These are phyloP conservation scores for Skeletonema menzelii DNA, from an alignment of 108 stramenopile genomes.

Conservation along the genomic window DNA sequence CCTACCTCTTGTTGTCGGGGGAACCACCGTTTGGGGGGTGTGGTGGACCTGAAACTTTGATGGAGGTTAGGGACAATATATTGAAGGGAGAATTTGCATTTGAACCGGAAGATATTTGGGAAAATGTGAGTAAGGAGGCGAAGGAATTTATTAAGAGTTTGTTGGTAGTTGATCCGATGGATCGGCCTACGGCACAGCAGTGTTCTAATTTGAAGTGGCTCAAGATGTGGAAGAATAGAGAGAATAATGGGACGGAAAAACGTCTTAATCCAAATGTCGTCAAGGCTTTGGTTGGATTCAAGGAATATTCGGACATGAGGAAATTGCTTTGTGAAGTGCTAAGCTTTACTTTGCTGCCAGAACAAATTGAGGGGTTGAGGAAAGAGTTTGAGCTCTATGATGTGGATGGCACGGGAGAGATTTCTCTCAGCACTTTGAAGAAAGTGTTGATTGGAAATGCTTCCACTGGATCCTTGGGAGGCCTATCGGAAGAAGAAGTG, in stretches of 20 bases:
- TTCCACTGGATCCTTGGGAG: conserved; percentile 81
- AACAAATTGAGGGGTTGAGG: conserved; percentile 84
- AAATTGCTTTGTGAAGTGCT: conserved; percentile 87
- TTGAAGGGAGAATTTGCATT: conserved; percentile 61
- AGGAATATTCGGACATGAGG: conserved; percentile 87
- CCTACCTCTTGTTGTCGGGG: conserved; percentile 63
- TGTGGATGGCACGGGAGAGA: conserved; percentile 83
- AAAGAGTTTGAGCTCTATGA: conserved; percentile 88
- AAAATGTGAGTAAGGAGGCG: conserved; percentile 70
- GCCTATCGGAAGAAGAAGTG: conserved; percentile 85
- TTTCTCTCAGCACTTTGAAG: conserved; percentile 74
- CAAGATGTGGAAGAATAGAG: conserved; percentile 63
- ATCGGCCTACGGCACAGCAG: conserved; percentile 84
- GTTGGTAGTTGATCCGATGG: conserved; percentile 82
- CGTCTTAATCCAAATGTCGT: conserved; percentile 78
- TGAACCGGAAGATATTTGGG: conserved; percentile 81
- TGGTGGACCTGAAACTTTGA: conserved; percentile 80
- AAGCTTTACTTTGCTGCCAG: conserved; percentile 87
- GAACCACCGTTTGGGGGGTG: conserved; percentile 89
- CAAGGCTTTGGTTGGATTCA: conserved; percentile 79
- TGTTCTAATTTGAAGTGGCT: conserved; percentile 90
- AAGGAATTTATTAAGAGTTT: conserved; percentile 84
- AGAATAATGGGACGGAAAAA: conserved; percentile 43
- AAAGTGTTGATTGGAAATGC: conserved; percentile 82
- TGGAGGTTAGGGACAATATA: conserved; percentile 81